Evolutionary conservation across 2,329 filamentous ascomycete genomes (phyloP), one percentile per base, ranked within the genome.

Genomic region (Laburnicola sp.): DNA sequence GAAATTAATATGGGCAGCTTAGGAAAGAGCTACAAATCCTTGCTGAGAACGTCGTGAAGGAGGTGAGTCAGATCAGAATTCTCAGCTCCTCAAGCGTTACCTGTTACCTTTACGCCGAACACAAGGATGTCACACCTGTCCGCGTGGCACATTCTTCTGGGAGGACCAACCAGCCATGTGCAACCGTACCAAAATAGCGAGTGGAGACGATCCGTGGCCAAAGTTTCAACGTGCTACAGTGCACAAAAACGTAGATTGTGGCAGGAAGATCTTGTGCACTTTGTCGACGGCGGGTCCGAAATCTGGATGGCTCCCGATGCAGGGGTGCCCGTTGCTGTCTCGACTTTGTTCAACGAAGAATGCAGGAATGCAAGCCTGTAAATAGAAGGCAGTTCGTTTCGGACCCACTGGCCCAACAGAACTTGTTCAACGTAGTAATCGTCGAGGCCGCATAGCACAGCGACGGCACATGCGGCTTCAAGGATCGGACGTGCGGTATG

Each of bases 171-270:
- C 16, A 26, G 1, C 38, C 25, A n/a, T 26, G 38, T 41, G 26
- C 5, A 21, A 41, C 38, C n/a, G 6, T 8, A 30, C n/a, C n/a
- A 45, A 27, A 32, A 34, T 34, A 34, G 21, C 25, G 6, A 45
- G 43, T 35, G 34, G 23, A 7, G 31, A 35, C 28, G 16, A n/a
- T 21, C 11, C 11, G 6, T 8, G 40, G n/a, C 26, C 11, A 35
- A 36, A 22, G 27, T 36, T 10, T 16, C 32, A 37, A 23, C 16
- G 25, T 30, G 43, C 43, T 30, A 45, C 43, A n/a, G 16, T n/a
- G 34, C 26, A 45, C 43, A 45, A 45, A 23, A 45, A 45, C 43
- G 43, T 8, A 45, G 25, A 30, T 38, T 26, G 25, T 30, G 23
- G 11, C 42, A 45, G 23, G 31, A 11, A 10, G 8, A 45, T 38